Evolutionary conservation across 768 basidiomycete species (phyloP).

Genomic region (Kwoniella dejecticola): DNA sequence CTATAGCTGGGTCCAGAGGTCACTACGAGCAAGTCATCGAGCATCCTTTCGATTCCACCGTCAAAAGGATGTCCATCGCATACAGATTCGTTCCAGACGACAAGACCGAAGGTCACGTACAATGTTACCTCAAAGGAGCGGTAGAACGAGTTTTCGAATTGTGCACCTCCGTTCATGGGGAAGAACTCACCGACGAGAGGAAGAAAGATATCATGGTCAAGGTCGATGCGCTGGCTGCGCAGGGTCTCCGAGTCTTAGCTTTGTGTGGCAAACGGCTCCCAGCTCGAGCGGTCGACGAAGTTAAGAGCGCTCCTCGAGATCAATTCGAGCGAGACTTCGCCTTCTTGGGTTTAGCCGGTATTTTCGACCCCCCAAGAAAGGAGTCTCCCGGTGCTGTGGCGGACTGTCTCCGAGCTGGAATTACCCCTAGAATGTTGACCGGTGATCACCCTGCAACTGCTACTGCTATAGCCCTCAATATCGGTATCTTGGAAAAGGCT

Average conservation of each 20-base stretch:
- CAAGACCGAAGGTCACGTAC: conserved; percentile 31
- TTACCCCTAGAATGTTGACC: conserved; percentile 62
- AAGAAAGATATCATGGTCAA: conserved; percentile 47
- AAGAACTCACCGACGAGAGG: conserved; percentile 41
- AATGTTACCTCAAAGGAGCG: conserved; percentile 56
- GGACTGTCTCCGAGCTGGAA: conserved; percentile 62
- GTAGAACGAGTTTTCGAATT: conserved; percentile 62
- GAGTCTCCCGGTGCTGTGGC: conserved; percentile 62
- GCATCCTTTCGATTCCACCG: conserved; percentile 61
- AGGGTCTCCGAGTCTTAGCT: conserved; percentile 57
- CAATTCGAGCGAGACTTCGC: conserved; percentile 60
- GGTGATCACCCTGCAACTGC: conserved; percentile 64
- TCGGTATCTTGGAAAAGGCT: conserved; percentile 58
- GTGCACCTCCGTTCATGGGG: conserved; percentile 54
- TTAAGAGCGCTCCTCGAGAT: conserved; percentile 55
- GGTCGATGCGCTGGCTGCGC: conserved; percentile 54
- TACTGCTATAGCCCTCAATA: conserved; percentile 61
- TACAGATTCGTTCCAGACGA: conserved; percentile 40
- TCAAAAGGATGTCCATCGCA: conserved; percentile 61
- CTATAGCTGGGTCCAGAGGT: conserved; percentile 42
- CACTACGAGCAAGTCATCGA: conserved; percentile 57
- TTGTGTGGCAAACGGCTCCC: conserved; percentile 56
- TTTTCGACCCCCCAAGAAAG: conserved; percentile 63
- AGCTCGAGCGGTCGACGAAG: conserved; percentile 51
- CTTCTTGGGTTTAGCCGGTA: conserved; percentile 64